Evolutionary conservation across 345 rosid species (phyloP).

Genomic region (thale cress (Arabidopsis thaliana)): DNA sequence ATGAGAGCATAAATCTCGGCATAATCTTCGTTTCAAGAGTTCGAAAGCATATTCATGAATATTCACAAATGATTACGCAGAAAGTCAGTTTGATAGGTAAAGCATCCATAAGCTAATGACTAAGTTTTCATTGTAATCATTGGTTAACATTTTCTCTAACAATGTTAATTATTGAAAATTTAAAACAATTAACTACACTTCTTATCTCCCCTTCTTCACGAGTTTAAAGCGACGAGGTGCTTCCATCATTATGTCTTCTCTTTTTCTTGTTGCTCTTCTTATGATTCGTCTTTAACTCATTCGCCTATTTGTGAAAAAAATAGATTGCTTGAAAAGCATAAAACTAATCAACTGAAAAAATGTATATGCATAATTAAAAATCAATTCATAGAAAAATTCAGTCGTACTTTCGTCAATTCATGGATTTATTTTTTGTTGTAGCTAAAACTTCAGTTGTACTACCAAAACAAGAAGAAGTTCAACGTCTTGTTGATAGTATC

Average conservation of each 20-base stretch:
- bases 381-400: no score
- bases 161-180: background rate
- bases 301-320: background rate
- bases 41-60: constrained; percentile 23
- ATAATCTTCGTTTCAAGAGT: constrained; percentile 29
- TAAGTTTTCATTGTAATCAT: constrained; percentile 38
- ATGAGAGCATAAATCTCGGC: constrained; percentile 42
- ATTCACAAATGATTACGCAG: constrained; percentile 40
- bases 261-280: constrained; percentile 19
- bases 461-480: background rate
- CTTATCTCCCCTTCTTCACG: constrained; percentile 35
- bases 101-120: constrained; percentile 40
- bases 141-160: constrained; percentile 17
- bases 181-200: constrained; percentile 22
- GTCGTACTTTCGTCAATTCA: no score
- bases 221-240: constrained; percentile 42
- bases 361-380: background rate
- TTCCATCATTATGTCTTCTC: constrained; percentile 41
- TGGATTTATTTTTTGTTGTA: no score
- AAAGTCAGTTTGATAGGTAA: constrained; percentile 33
- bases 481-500: background rate
- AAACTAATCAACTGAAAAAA: background rate
- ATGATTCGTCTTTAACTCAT: background rate
- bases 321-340: background rate
- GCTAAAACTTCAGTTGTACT: no score